Evolutionary conservation across 345 rosid species (phyloP).

Genomic region (Lepidium didymum): DNA sequence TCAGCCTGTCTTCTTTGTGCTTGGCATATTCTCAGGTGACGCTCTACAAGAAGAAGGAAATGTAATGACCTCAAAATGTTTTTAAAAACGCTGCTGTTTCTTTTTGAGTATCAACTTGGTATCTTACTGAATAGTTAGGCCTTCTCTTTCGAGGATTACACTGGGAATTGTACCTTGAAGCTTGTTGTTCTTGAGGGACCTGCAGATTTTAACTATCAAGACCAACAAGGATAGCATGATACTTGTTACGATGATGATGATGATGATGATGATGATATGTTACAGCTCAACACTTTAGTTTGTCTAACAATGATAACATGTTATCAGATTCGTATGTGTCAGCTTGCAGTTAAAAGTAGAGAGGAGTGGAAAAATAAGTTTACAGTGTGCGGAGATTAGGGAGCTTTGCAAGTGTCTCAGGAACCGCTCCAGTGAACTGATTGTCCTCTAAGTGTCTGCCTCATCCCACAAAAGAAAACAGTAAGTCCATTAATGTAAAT

Average conservation of each 20-base stretch:
- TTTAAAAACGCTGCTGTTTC: neutral
- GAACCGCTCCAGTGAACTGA: slow-evolving; percentile 56
- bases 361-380: slow-evolving; percentile 17
- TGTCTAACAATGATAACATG: neutral
- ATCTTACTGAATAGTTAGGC: slow-evolving; percentile 52
- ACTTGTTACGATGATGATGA: slow-evolving; percentile 12
- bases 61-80: neutral
- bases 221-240: slow-evolving; percentile 1
- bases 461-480: neutral
- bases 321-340: neutral
- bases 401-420: slow-evolving; percentile 53
- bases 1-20: neutral
- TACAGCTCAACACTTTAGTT: slow-evolving; percentile 1
- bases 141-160: slow-evolving; percentile 31
- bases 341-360: neutral
- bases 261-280: slow-evolving; percentile 1
- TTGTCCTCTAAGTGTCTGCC: slow-evolving; percentile 78
- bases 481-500: neutral
- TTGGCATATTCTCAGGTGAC: slow-evolving; percentile 39
- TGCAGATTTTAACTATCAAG: slow-evolving; percentile 26
- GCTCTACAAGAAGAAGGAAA: slow-evolving; percentile 36
- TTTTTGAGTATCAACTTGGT: neutral
- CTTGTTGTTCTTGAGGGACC: slow-evolving; percentile 63
- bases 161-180: slow-evolving; percentile 54
- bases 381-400: slow-evolving; percentile 48